phyloP scores from a whole-genome alignment of 768 basidiomycete species.

The Tulasnella sp. region DNA sequence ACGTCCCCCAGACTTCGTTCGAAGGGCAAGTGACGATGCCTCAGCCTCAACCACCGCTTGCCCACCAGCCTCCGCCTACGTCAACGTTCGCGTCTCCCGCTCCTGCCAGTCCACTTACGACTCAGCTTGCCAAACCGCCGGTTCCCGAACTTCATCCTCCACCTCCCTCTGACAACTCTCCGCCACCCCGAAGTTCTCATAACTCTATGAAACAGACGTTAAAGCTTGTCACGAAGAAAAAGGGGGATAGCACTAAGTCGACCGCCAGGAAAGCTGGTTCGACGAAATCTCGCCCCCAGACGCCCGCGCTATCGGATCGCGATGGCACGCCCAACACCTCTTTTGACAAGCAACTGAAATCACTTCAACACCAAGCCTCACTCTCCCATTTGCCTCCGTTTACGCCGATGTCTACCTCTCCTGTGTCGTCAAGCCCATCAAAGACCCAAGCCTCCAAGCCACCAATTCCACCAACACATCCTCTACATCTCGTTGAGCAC shows the following conservation, averaged over 20 bases:
- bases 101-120: background rate
- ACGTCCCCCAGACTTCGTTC: background rate
- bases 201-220: background rate
- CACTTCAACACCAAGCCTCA: background rate
- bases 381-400: background rate
- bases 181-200: background rate
- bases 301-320: background rate
- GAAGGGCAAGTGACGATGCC: background rate
- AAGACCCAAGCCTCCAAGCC: background rate
- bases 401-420: background rate
- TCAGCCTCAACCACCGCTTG: background rate
- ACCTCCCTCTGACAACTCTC: background rate
- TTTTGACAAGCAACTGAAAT: background rate
- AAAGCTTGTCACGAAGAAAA: background rate
- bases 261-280: background rate
- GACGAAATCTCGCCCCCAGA: background rate
- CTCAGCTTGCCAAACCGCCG: background rate
- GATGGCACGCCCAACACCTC: background rate
- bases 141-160: background rate
- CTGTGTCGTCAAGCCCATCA: background rate
- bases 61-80: background rate
- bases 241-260: background rate
- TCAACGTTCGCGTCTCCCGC: background rate
- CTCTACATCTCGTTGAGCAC: too few relatives aligned
- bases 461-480: background rate